Evolutionary conservation across 305 asterid genomes (phyloP), one percentile per base, ranked within the genome.

Genomic region (Plantago rigida): DNA sequence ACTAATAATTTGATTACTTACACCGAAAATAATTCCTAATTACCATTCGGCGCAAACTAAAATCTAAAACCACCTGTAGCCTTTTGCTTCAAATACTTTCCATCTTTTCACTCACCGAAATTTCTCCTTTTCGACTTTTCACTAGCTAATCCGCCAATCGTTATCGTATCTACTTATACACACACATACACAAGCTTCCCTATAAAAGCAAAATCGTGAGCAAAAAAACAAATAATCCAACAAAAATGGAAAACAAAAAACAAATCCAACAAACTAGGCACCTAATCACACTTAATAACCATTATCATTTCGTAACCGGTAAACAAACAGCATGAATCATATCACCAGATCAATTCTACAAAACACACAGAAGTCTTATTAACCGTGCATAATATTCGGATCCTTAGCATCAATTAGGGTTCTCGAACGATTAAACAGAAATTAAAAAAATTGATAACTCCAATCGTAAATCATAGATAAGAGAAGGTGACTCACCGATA

Each of bases 401-500:
- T 74, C 72, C 15, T 52, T 10, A 10, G 47, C 52, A 71, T 49
- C 13, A 57, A 17, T 69, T 73, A 69, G 81, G 80, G 79, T 72
- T 71, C 45, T 5, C 47, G 58, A 76, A 62, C 50, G 50, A 68
- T 36, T 53, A 28, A 47, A 54, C 9, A 22, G 41, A 54, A 47
- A 68, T 52, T 57, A 50, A 13, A 39, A 51, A 60, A 29, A 17
- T 13, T 55, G 13, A 51, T 17, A 60, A 59, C 7, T 5, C 3
- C 10, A 28, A 51, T 24, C 34, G 12, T 51, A 55, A 55, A 54
- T 0, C 0, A 1, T 1, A n/a, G 19, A 3, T 9, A 44, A 63
- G 22, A 56, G 44, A 64, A 22, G 2, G 26, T 22, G 26, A 65
- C 79, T 58, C 67, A 83, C 87, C 85, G 14, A 71, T 49, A 29